A percentile compares a stretch with the other conserved stretches of the same genome.
phyloP scores from a whole-genome alignment of 163 green algal genomes.

The Volvox carteri region DNA sequence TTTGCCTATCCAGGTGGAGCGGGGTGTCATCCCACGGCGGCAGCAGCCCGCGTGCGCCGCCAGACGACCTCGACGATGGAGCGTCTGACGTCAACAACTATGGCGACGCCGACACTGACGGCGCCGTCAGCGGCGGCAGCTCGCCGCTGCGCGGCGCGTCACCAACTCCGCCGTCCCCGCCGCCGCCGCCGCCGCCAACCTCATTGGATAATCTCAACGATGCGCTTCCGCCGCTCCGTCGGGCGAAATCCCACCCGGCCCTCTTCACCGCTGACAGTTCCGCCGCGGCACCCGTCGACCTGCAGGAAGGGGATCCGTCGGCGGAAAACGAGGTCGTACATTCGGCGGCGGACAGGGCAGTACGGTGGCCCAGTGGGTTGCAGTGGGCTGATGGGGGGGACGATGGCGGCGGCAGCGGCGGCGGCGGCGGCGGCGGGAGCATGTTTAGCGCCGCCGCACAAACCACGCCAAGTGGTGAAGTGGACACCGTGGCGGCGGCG shows the following conservation, averaged over 20 bases:
- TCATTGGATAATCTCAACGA: background rate
- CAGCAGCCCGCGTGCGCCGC: constrained; percentile 6
- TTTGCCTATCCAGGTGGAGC: background rate
- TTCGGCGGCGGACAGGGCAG: background rate
- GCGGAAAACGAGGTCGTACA: background rate
- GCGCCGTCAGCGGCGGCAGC: constrained; percentile 25
- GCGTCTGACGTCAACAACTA: constrained; percentile 41
- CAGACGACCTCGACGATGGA: background rate
- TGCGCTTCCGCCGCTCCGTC: background rate
- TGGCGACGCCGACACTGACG: constrained; percentile 44
- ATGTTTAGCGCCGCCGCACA: background rate
- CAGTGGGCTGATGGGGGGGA: no score
- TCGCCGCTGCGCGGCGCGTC: constrained; percentile 4
- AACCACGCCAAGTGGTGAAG: background rate
- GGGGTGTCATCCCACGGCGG: constrained; percentile 8
- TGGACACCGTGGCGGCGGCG: background rate
- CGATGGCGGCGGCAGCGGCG: no score
- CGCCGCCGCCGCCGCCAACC: background rate
- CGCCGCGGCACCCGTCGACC: background rate
- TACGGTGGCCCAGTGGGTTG: no score
- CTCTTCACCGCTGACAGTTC: no score
- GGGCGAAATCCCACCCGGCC: constrained; percentile 2
- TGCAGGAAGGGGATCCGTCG: background rate
- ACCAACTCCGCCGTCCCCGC: background rate
- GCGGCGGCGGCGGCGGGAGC: background rate